Evolutionary conservation across 73 alveolate species (phyloP).

Genomic region (Tetrahymena elliotti): DNA sequence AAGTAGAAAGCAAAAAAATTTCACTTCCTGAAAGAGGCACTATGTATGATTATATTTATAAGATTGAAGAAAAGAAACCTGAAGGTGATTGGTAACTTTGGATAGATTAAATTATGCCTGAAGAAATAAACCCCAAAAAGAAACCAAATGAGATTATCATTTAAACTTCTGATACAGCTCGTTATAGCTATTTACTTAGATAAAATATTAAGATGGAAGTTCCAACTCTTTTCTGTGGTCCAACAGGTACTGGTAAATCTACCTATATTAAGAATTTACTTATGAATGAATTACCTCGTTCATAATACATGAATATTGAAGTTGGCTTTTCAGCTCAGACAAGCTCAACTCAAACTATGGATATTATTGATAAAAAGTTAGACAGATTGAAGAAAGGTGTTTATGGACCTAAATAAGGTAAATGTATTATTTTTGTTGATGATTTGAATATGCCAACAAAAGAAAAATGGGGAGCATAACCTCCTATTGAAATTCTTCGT

Average conservation of each 20-base stretch:
- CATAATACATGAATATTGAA: conserved; percentile 84
- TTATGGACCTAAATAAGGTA: conserved; percentile 88
- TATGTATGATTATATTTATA: conserved; percentile 89
- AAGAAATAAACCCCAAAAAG: conserved; percentile 77
- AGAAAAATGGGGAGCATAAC: conserved; percentile 99
- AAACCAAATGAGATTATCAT: conserved; percentile 94
- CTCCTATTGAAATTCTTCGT: conserved; percentile 98
- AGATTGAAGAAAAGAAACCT: conserved; percentile 74
- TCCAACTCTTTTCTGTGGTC: conserved; percentile 95
- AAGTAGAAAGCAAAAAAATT: conserved; percentile 77
- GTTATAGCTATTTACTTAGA: conserved; percentile 79
- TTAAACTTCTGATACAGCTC: conserved; percentile 95
- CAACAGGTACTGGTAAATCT: conserved; percentile 99
- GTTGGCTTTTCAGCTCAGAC: conserved; percentile 99
- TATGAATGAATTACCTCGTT: conserved; percentile 60
- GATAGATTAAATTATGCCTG: conserved; percentile 78
- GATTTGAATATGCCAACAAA: conserved; percentile 99
- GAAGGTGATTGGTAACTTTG: conserved; percentile 83
- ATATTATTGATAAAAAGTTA: conserved; percentile 84
- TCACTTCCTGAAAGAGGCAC: conserved; percentile 96
- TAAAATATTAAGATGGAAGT: conserved; percentile 75
- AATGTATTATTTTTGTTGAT: conserved; percentile 92
- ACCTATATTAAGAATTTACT: conserved; percentile 87
- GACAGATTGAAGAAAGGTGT: conserved; percentile 71
- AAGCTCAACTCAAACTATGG: conserved; percentile 74